These are phyloP conservation scores for Boletus subcaerulescens DNA, from an alignment of 768 basidiomycete genomes.

Conservation along the genomic window DNA sequence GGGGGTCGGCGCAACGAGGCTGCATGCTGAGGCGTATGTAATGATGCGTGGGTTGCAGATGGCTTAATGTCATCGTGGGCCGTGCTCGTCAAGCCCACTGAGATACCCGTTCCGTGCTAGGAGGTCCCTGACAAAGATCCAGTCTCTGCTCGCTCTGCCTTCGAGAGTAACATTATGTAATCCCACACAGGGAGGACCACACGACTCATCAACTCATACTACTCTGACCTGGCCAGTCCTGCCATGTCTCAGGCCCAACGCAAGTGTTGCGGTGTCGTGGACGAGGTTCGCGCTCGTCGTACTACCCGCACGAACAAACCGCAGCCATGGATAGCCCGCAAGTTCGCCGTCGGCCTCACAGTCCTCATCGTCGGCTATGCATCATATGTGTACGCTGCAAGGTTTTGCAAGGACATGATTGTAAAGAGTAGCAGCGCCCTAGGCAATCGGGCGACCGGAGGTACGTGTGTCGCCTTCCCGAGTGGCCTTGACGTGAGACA, in stretches of 20 bases:
- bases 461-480: constrained; percentile 47
- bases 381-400: constrained; percentile 74
- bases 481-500: constrained; percentile 2
- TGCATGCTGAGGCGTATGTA: constrained; percentile 24
- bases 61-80: constrained; percentile 12
- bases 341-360: constrained; percentile 61
- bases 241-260: constrained; percentile 16
- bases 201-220: background rate
- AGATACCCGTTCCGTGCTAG: no score
- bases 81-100: background rate
- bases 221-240: background rate
- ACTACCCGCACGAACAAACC: constrained; percentile 40
- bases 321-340: constrained; percentile 74
- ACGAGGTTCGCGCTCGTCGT: constrained; percentile 44
- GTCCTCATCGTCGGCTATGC: constrained; percentile 63
- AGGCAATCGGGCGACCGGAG: constrained; percentile 52
- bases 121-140: background rate
- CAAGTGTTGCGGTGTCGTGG: constrained; percentile 50
- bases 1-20: constrained; percentile 35
- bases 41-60: constrained; percentile 21
- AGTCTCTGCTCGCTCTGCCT: background rate
- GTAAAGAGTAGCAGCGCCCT: constrained; percentile 39
- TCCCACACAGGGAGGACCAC: constrained; percentile 5
- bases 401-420: constrained; percentile 74
- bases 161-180: constrained; percentile 18